A percentile compares a stretch with the other conserved stretches of the same genome.
Evolutionary conservation across 768 basidiomycete genomes (phyloP).

Genomic region (Mycena epipterygia): DNA sequence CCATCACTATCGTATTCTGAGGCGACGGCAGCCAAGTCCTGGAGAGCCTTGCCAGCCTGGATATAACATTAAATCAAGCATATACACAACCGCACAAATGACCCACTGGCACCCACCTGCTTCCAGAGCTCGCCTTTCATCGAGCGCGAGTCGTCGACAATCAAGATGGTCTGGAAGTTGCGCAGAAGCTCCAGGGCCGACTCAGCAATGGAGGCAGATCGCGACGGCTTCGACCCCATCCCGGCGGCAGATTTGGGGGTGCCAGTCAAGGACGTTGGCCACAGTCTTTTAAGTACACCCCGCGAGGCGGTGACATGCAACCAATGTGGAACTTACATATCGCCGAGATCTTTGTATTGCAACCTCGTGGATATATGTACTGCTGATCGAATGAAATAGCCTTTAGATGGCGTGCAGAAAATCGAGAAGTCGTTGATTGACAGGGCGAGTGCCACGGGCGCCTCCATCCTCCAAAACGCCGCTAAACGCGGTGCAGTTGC

Average conservation of each 20-base stretch:
- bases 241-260: neutral
- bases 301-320: slow-evolving; percentile 10
- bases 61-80: neutral
- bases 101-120: slow-evolving; percentile 56
- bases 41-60: slow-evolving; percentile 58
- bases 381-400: neutral
- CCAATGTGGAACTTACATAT: slow-evolving; percentile 28
- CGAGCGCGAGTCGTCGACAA: slow-evolving; percentile 69
- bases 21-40: slow-evolving; percentile 58
- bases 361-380: slow-evolving; percentile 14
- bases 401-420: neutral
- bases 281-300: neutral
- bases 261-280: neutral
- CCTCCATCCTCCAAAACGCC: neutral
- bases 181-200: slow-evolving; percentile 32
- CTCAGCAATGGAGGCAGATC: slow-evolving; percentile 13
- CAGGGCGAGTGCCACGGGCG: neutral
- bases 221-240: slow-evolving; percentile 28
- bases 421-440: slow-evolving; percentile 1
- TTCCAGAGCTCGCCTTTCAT: slow-evolving; percentile 63
- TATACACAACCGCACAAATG: neutral
- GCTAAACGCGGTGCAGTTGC: neutral
- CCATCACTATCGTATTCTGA: slow-evolving; percentile 64
- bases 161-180: slow-evolving; percentile 63
- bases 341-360: neutral